These are phyloP conservation scores for Backusella tuberculispora DNA, from an alignment of 192 early-diverging fungal species.

Conservation along the genomic window DNA sequence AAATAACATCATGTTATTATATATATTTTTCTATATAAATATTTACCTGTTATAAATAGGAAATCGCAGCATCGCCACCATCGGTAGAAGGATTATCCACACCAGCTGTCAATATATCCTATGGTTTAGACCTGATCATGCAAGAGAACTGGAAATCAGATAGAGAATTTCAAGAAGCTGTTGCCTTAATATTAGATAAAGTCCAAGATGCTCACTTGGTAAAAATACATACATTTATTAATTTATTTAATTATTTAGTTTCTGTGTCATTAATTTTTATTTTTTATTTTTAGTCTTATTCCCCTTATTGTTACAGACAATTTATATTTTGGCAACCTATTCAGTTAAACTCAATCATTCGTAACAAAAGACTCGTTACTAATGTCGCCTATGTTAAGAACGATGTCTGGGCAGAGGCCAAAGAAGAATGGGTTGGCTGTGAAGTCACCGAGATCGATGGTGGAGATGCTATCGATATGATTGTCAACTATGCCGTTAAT, in stretches of 20 bases:
- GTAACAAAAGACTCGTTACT: constrained; percentile 25
- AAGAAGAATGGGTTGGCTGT: constrained; percentile 36
- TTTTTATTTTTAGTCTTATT: constrained; percentile 30
- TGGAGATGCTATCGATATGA: constrained; percentile 38
- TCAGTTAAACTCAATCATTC: constrained; percentile 38
- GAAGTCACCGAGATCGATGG: constrained; percentile 42
- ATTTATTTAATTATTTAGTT: background rate
- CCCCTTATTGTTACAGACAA: constrained; percentile 42
- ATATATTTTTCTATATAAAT: background rate
- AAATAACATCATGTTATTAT: background rate
- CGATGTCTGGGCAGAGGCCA: constrained; percentile 41
- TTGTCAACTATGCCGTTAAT: constrained; percentile 43
- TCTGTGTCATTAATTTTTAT: constrained; percentile 4
- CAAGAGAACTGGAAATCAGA: constrained; percentile 37
- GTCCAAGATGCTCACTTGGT: constrained; percentile 47
- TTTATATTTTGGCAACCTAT: constrained; percentile 46
- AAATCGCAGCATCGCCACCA: constrained; percentile 38
- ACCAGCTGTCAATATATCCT: constrained; percentile 37
- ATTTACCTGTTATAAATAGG: constrained; percentile 25
- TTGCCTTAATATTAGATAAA: constrained; percentile 42
- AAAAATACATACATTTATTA: constrained; percentile 18
- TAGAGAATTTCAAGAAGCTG: constrained; percentile 39
- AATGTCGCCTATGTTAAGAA: constrained; percentile 44
- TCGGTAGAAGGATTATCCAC: constrained; percentile 33
- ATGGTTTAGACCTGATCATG: constrained; percentile 34